A percentile compares a stretch with the other conserved stretches of the same genome.
phyloP scores from a whole-genome alignment of 495 filamentous ascomycete species.

The Talaromyces adpressus region DNA sequence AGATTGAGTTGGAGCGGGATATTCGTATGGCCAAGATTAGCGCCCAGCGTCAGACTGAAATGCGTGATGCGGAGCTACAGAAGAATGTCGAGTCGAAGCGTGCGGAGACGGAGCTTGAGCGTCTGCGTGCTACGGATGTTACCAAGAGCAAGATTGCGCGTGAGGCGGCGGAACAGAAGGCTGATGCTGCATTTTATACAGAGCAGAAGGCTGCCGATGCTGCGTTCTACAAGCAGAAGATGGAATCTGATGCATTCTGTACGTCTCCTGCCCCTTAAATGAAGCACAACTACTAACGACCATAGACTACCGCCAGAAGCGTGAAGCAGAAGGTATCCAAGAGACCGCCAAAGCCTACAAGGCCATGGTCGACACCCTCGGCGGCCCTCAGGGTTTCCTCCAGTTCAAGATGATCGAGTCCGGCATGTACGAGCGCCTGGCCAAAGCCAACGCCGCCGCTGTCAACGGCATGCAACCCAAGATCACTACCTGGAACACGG shows the following conservation, averaged over 20 bases:
- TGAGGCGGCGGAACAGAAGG: slow-evolving; percentile 66
- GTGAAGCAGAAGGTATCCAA: slow-evolving; percentile 64
- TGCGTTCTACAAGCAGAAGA: slow-evolving; percentile 47
- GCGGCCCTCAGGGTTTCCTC: slow-evolving; percentile 65
- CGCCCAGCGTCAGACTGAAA: slow-evolving; percentile 62
- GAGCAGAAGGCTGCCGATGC: slow-evolving; percentile 49
- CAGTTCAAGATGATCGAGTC: slow-evolving; percentile 58
- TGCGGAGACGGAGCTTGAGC: slow-evolving; percentile 71
- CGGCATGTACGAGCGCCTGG: slow-evolving; percentile 31
- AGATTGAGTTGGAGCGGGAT: slow-evolving; percentile 62
- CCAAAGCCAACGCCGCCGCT: slow-evolving; percentile 47
- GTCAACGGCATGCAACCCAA: slow-evolving; percentile 75
- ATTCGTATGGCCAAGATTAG: slow-evolving; percentile 66
- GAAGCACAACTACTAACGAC: slow-evolving; percentile 30
- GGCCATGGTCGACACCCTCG: slow-evolving; percentile 60
- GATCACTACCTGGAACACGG: slow-evolving; percentile 83
- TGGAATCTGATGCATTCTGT: slow-evolving; percentile 48
- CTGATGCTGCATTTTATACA: slow-evolving; percentile 52
- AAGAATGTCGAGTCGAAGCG: slow-evolving; percentile 66
- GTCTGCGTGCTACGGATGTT: slow-evolving; percentile 66
- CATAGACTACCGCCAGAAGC: slow-evolving; percentile 50
- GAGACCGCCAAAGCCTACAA: slow-evolving; percentile 74
- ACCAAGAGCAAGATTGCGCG: slow-evolving; percentile 67
- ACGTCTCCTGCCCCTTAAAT: slow-evolving; percentile 11
- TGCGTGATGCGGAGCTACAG: slow-evolving; percentile 68